Conservation (phyloP, 768 basidiomycete species). For the Tylopilus sp. region DNA sequence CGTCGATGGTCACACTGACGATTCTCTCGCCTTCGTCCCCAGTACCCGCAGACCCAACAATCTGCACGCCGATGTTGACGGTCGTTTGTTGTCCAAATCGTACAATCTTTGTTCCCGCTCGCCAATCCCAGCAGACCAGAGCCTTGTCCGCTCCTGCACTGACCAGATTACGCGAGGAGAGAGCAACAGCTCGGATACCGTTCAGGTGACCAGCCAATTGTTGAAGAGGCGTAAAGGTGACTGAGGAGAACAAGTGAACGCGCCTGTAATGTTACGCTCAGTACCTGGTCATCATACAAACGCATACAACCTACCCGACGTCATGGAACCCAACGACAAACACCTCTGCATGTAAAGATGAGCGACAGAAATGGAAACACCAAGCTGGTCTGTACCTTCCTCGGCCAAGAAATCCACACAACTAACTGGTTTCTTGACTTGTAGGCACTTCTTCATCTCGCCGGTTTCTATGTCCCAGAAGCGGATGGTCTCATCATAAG, state of each 20-base stretch:
- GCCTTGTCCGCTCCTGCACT: constrained; percentile 75
- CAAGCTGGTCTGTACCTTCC: constrained; percentile 48
- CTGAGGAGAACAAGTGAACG: constrained; percentile 83
- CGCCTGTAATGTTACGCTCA: constrained; percentile 44
- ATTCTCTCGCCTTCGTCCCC: constrained; percentile 70
- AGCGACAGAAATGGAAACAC: neutral
- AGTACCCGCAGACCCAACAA: constrained; percentile 54
- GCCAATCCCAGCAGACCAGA: constrained; percentile 88
- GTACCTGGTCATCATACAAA: neutral
- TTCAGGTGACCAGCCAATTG: constrained; percentile 85
- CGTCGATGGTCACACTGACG: constrained; percentile 90
- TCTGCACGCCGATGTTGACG: constrained; percentile 85
- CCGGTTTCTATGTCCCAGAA: constrained; percentile 83
- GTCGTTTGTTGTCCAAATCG: constrained; percentile 93
- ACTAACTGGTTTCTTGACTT: constrained; percentile 87
- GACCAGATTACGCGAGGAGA: constrained; percentile 81
- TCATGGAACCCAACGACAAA: constrained; percentile 93
- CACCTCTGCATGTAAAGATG: constrained; percentile 51
- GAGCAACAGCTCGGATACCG: constrained; percentile 84
- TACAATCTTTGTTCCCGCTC: constrained; percentile 83
- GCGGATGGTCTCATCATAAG: constrained; percentile 88
- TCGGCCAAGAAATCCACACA: constrained; percentile 85
- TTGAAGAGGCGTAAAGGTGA: constrained; percentile 80
- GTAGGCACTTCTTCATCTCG: constrained; percentile 68
- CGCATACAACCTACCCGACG: constrained; percentile 59